Evolutionary conservation across 2,329 filamentous ascomycete species (phyloP), one percentile per base, ranked within the genome.

Genomic region (Calonectria crousiana): DNA sequence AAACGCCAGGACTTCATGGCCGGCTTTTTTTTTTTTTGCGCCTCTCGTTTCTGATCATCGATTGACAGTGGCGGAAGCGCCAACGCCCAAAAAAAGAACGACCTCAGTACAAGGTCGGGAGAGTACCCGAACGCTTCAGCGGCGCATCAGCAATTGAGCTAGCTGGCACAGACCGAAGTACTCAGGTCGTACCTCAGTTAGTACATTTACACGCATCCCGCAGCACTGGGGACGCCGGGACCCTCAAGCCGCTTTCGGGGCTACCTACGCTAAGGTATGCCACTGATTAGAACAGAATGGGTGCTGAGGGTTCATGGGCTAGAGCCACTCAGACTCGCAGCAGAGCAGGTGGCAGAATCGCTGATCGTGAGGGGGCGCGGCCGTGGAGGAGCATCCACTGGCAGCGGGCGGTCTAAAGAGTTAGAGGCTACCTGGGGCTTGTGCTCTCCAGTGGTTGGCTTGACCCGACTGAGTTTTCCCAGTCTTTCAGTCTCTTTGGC

Each of bases 231-330:
- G 58, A 73, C 72, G 70, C 71, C 74, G 71, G 78, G 69, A 32
- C 76, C 74, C 62, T 70, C 71, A 68, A 72, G 53, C 53, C 69
- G 70, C 78, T 71, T 78, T 78, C 71, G 70, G 74, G 67, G 69
- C 73, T 72, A 71, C 71, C 65, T 76, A 69, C 74, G 73, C 78
- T 78, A 79, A 71, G 72, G 78, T 75, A 74, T 68, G 72, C 74
- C 71, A 77, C 76, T 53, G 60, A 26, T 77, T 72, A 79, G 77
- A 75, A 70, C 69, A 77, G 71, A 72, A 75, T 47, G 73, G 64
- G 65, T 74, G 70, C 58, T 79, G 68, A 77, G 72, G 75, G 67
- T 79, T 79, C 78, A 79, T 73, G 72, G 58, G 38, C 70, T 68
- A 74, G 77, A 76, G 75, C 78, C 77, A 77, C 71, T 73, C 74